A percentile compares a stretch with the other conserved stretches of the same genome.
Evolutionary conservation across 305 asterid genomes (phyloP).

Genomic region (Fraxinus platypoda): DNA sequence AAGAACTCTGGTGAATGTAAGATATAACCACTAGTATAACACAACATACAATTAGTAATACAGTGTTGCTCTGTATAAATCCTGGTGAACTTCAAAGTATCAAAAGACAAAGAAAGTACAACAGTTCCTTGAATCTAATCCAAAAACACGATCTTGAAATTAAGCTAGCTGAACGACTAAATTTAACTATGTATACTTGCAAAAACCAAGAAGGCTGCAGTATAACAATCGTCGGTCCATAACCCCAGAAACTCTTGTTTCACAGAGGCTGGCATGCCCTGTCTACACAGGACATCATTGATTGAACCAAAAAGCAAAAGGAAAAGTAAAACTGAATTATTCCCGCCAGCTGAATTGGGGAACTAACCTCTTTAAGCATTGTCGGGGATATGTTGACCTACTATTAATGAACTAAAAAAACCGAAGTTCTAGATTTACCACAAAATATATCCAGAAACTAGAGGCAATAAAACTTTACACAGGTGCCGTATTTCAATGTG

Average conservation of each 20-base stretch:
- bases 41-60: background rate
- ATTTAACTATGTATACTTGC: background rate
- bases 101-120: background rate
- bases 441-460: background rate
- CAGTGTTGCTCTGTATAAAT: background rate
- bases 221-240: background rate
- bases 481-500: background rate
- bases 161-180: background rate
- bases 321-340: background rate
- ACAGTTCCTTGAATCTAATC: background rate
- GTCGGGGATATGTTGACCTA: background rate
- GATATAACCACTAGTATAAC: background rate
- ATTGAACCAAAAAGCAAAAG: background rate
- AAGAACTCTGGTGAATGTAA: background rate
- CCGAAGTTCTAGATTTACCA: conserved; percentile 3
- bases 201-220: background rate
- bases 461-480: background rate
- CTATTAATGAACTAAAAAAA: background rate
- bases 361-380: background rate
- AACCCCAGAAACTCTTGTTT: background rate
- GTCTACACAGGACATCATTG: background rate
- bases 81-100: background rate
- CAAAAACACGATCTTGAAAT: background rate
- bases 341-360: background rate
- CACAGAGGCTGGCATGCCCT: background rate